phyloP scores from a whole-genome alignment of 2,329 filamentous ascomycete genomes.

The Allantophomopsis lycopodina region DNA sequence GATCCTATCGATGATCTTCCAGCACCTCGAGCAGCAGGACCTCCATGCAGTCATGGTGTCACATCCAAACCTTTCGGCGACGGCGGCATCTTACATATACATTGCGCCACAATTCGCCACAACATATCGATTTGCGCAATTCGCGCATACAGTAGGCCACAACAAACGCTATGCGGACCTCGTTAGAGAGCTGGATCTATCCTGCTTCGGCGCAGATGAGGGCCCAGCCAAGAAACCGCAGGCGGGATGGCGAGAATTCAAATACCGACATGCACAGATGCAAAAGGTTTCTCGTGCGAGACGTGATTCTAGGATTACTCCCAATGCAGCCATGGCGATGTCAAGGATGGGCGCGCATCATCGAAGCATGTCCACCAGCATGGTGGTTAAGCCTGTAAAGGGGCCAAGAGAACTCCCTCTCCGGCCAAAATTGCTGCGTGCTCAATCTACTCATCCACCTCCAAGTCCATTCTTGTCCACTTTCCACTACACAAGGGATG shows the following conservation, averaged over 20 bases:
- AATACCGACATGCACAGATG: conserved; percentile 7
- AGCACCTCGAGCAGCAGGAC: conserved; percentile 5
- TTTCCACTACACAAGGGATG: conserved; percentile 6
- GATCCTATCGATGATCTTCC: conserved; percentile 7
- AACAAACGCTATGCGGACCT: conserved; percentile 6
- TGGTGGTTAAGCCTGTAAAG: no score
- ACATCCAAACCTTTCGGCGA: conserved; percentile 6
- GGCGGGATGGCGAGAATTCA: conserved; percentile 13
- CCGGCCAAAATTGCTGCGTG: no score
- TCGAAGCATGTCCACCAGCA: no score
- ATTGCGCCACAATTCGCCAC: conserved; percentile 7
- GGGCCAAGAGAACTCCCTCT: no score
- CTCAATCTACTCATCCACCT: conserved; percentile 5
- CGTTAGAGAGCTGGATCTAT: conserved; percentile 10
- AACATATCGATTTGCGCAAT: conserved; percentile 13
- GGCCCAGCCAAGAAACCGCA: conserved; percentile 2
- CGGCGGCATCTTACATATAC: conserved; percentile 8
- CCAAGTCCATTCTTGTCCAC: conserved; percentile 8
- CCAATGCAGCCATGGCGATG: no score
- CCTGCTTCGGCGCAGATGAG: conserved; percentile 4
- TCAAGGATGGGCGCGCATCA: no score
- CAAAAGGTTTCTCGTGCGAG: conserved; percentile 2
- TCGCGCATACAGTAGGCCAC: conserved; percentile 7
- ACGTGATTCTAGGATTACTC: no score
- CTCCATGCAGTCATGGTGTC: conserved; percentile 7